phyloP scores from a whole-genome alignment of 2,329 filamentous ascomycete genomes.

The Penicillium paneum region DNA sequence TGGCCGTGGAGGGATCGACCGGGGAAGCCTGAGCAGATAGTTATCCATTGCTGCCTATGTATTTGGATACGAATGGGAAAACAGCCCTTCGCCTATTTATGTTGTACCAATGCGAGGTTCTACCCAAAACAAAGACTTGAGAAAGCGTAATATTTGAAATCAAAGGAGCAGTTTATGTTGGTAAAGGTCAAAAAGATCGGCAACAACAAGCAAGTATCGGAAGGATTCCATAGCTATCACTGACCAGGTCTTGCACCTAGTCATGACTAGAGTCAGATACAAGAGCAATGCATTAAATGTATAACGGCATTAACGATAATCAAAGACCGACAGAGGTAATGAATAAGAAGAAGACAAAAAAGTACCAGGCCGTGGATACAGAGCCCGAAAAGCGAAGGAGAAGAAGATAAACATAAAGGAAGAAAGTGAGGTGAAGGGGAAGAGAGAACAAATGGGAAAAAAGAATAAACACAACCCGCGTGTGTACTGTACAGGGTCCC shows the following conservation, averaged over 20 bases:
- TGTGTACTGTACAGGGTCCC: slow-evolving; percentile 23
- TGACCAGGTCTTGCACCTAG: not conserved
- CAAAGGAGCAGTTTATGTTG: not conserved
- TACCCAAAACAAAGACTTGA: not conserved
- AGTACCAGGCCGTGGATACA: slow-evolving; percentile 4
- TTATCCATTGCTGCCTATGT: not conserved
- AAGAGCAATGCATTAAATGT: slow-evolving; percentile 23
- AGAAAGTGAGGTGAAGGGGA: slow-evolving; percentile 14
- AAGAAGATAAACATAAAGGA: slow-evolving; percentile 5
- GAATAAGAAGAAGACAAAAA: slow-evolving; percentile 5
- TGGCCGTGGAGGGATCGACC: not conserved
- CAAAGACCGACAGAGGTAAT: slow-evolving; percentile 5
- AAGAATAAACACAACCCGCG: slow-evolving; percentile 16
- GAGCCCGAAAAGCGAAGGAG: slow-evolving; percentile 2
- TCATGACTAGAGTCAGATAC: not conserved
- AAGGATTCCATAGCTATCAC: not conserved
- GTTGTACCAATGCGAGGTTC: not conserved
- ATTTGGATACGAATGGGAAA: too few species aligned
- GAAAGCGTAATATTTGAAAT: not conserved
- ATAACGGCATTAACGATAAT: slow-evolving; percentile 14
- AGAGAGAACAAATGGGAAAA: slow-evolving; percentile 10
- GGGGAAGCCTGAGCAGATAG: not conserved
- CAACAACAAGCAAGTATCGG: not conserved
- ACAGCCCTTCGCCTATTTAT: not conserved
- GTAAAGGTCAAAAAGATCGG: not conserved